Evolutionary conservation across 2,329 filamentous ascomycete species (phyloP), one percentile per base, ranked within the genome.

Genomic region (Sporothrix phasma): DNA sequence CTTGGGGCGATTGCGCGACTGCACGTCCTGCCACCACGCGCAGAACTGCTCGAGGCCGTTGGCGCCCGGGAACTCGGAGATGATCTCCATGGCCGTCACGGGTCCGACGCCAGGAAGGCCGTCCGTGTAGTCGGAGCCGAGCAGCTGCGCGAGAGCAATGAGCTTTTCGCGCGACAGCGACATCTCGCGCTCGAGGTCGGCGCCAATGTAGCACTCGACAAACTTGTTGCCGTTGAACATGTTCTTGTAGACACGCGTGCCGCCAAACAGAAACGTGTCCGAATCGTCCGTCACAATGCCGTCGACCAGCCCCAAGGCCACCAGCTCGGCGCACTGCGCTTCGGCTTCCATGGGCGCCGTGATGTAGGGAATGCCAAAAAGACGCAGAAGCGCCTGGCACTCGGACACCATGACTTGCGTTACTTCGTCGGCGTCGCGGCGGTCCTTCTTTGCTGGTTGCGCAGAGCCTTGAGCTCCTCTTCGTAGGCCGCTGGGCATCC

Each of bases 201-300:
- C 80, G 2, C 86, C 78, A 10, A 99, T 82, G 73, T 97, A 99
- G 76, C 94, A 97, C 76, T 99, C 94, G 47, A 99, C 94, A 70
- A 91, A 96, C 73, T 99, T 99, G 74, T 94, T 94, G 70, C 91
- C 88, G 75, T 97, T 99, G 80, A 99, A 99, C 92, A 99, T 96
- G 78, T 99, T 99, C 75, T 99, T 99, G 81, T 99, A 99, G 24
- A 99, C 89, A 19, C 93, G 83, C 0, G 92, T 99, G 43, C 94
- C 95, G 19, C 94, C 95, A 74, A 99, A 99, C 0, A 99, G 83
- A 72, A 99, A 99, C 0, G 88, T 95, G 78, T 99, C 94, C 2
- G 89, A 95, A 73, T 99, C 94, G 71, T 99, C 94, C 0, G 95
- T 99, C 34, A 99, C 92, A 67, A 99, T 96, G 13, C 95, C 94